Evolutionary conservation across 2,329 filamentous ascomycete species (phyloP).

Genomic region (Cladophialophora yegresii): DNA sequence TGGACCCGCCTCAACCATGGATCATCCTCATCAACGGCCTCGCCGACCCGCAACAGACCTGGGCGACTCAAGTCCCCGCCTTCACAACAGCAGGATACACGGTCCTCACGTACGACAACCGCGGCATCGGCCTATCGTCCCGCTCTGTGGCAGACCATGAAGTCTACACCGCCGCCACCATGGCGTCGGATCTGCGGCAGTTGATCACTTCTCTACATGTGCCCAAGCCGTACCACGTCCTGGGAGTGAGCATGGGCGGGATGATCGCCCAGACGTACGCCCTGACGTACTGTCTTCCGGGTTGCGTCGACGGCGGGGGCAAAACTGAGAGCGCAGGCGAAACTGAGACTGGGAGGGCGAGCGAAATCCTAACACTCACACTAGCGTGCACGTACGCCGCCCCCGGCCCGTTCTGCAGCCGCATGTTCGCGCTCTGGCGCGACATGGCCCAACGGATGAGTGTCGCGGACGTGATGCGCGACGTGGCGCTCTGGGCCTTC

Average conservation of each 20-base stretch:
- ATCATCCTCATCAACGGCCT: constrained; percentile 28
- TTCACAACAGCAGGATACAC: constrained; percentile 20
- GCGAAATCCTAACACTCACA: constrained; percentile 19
- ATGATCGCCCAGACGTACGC: constrained; percentile 28
- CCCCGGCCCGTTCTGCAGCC: constrained; percentile 21
- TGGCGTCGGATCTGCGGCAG: constrained; percentile 21
- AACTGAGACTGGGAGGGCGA: too few relatives aligned
- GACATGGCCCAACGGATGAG: constrained; percentile 20
- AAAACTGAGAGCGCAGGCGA: neutral
- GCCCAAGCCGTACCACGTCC: constrained; percentile 17
- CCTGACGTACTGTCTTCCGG: constrained; percentile 6
- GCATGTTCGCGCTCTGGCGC: constrained; percentile 26
- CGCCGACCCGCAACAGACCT: constrained; percentile 21
- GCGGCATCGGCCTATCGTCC: constrained; percentile 23
- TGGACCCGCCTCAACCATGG: constrained; percentile 5
- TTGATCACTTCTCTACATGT: constrained; percentile 11
- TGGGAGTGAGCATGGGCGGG: constrained; percentile 26
- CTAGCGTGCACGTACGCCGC: constrained; percentile 26
- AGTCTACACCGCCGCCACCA: constrained; percentile 15
- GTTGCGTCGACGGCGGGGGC: neutral
- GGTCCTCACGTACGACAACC: constrained; percentile 29
- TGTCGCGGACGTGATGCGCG: constrained; percentile 23
- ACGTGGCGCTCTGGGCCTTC: constrained; percentile 23
- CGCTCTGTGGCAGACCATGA: constrained; percentile 10
- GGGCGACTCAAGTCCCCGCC: constrained; percentile 16